phyloP scores from a whole-genome alignment of 108 stramenopile species.

The Skeletonema potamos region DNA sequence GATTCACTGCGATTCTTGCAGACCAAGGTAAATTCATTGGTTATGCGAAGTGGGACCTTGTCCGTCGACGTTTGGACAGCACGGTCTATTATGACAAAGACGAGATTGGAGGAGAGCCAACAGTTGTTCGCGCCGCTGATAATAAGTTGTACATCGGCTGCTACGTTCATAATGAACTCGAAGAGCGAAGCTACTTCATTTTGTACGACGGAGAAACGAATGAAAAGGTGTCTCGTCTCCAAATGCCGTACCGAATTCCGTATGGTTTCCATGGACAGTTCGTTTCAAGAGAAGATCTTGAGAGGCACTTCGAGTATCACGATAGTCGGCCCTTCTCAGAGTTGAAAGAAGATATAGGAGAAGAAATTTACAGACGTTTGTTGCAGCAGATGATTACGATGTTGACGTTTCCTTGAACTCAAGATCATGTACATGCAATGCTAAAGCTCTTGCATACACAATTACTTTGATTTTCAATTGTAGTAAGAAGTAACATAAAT shows the following conservation, averaged over 20 bases:
- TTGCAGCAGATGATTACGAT: not conserved
- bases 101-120: conserved; percentile 39
- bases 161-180: conserved; percentile 27
- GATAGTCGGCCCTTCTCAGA: not conserved
- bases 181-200: conserved; percentile 32
- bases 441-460: no score
- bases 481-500: no score
- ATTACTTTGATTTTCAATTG: no score
- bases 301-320: conserved; percentile 35
- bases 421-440: no score
- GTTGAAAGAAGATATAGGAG: not conserved
- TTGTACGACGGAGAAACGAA: conserved; percentile 29
- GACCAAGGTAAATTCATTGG: conserved; percentile 34
- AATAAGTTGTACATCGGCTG: conserved; percentile 38
- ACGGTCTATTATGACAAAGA: conserved; percentile 38
- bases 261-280: conserved; percentile 42
- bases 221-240: conserved; percentile 27
- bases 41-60: conserved; percentile 44
- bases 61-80: conserved; percentile 21
- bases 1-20: conserved; percentile 32
- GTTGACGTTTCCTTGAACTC: not conserved
- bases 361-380: not conserved
- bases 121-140: conserved; percentile 14
- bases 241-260: conserved; percentile 41
- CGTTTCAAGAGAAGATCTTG: conserved; percentile 26